Percentiles rank a stretch among this genome's conserved stretches.
These are phyloP conservation scores for Gaertneriomyces semiglobifer DNA, from an alignment of 192 early-diverging fungal genomes.

Conservation along the genomic window DNA sequence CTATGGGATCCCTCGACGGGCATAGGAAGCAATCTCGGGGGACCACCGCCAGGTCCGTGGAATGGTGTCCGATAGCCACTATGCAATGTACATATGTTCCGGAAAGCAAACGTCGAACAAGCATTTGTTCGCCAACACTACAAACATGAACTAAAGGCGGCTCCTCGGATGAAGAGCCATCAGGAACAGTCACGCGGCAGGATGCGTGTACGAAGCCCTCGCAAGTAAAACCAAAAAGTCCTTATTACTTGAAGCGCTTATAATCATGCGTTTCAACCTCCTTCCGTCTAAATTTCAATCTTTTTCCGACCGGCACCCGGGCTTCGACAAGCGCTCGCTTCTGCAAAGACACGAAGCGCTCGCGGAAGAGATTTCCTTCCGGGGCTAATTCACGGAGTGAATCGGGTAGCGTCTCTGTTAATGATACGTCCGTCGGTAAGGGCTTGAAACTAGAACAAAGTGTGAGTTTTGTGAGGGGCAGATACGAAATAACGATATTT, in stretches of 20 bases:
- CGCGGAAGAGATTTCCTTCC: slow-evolving; percentile 53
- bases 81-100: too few species aligned
- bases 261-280: slow-evolving; percentile 50
- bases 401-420: slow-evolving; percentile 50
- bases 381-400: slow-evolving; percentile 46
- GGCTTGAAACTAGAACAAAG: slow-evolving; percentile 29
- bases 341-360: slow-evolving; percentile 49
- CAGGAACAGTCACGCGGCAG: too few species aligned
- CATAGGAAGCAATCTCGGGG: neutral
- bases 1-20: slow-evolving; percentile 32
- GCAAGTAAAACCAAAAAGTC: too few species aligned
- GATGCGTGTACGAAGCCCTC: too few species aligned
- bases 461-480: neutral
- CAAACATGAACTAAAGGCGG: too few species aligned
- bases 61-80: too few species aligned
- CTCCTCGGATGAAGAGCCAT: too few species aligned
- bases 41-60: too few species aligned
- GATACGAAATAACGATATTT: slow-evolving; percentile 7
- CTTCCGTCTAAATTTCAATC: slow-evolving; percentile 42
- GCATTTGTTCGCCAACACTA: too few species aligned
- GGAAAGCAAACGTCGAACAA: too few species aligned
- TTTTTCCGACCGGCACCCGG: slow-evolving; percentile 44
- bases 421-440: slow-evolving; percentile 42
- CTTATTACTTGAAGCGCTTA: slow-evolving; percentile 49
- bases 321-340: slow-evolving; percentile 51